Percentiles rank a stretch among this genome's conserved stretches.
Conservation (phyloP, 208 protist genomes). For the Leishmania lainsoni region DNA sequence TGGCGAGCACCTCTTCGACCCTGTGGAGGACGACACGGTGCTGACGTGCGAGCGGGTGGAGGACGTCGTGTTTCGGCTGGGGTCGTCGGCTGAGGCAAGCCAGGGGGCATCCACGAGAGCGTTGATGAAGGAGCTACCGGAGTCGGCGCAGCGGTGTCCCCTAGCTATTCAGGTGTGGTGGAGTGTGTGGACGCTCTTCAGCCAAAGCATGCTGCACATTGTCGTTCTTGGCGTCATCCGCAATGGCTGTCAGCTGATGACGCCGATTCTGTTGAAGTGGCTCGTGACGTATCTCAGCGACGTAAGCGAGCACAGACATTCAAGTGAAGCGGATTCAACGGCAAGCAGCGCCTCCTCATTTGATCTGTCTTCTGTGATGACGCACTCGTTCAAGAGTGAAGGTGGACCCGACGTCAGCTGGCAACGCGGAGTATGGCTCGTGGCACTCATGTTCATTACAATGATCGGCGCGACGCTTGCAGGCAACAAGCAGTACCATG, state of each 20-base stretch:
- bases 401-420: neutral
- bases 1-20: constrained; percentile 66
- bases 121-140: neutral
- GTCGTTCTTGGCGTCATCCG: constrained; percentile 4
- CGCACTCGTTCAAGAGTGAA: neutral
- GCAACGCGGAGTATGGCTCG: constrained; percentile 8
- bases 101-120: neutral
- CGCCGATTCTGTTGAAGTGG: constrained; percentile 12
- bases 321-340: neutral
- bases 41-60: constrained; percentile 54
- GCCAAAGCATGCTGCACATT: neutral
- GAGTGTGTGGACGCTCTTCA: neutral
- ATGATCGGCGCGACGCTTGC: constrained; percentile 1
- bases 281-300: constrained; percentile 11
- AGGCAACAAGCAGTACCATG: constrained; percentile 30
- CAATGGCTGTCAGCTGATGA: constrained; percentile 2
- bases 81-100: neutral
- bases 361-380: neutral
- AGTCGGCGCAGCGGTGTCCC: neutral
- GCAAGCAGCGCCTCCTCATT: neutral
- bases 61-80: neutral
- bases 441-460: neutral
- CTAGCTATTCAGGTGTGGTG: neutral
- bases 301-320: neutral
- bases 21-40: constrained; percentile 27